Base-by-base conservation (phyloP, 2,329 filamentous ascomycete genomes). In the Aphanocladium album region DNA sequence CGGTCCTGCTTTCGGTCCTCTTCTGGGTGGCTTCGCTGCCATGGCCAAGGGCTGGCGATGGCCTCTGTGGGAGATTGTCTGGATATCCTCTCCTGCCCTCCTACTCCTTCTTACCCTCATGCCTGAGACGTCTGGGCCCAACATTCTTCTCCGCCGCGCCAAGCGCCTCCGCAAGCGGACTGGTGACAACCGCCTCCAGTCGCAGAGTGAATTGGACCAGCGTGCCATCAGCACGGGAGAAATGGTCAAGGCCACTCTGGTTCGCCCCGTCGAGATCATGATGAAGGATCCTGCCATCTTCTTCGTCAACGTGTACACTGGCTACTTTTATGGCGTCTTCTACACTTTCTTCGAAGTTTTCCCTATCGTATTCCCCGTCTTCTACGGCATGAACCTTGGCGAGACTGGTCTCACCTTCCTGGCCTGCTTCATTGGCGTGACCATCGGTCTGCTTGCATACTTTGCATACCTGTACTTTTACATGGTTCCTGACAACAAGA, bases 341-440 rank as follows among this genome's bases (percentile, higher is more conserved):
- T 87, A 85, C 65, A 76, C 83, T 6, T 86, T 84, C 67, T 78
- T 88, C 43, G 83, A 83, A 8, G 81, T 83, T 1, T 86, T 86
- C 63, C 80, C 82, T 0, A 76, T 85, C 46, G 80, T 86, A 2
- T 87, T 85, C 45, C 51, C 56, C 8, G 53, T 45, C 2, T 30
- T 57, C n/a, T 64, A 64, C 41, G 62, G 57, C 25, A 57, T 89
- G 70, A 79, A 77, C 19, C 70, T 86, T 3, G 87, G 82, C 67
- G 80, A 89, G 66, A 77, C 79, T 14, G 87, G 87, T 7, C 71
- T 88, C 49, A 79, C 81, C 2, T 90, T 90, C 70, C 66, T 47
- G 21, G 81, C 79, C 1, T 73, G 82, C n/a, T 77, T 84, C 45
- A 74, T 83, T 16, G 83, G 83, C 7, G 83, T 85, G 79, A 61